Evolutionary conservation across 495 filamentous ascomycete species (phyloP).

Genomic region (Aspergillus coremiiformis): DNA sequence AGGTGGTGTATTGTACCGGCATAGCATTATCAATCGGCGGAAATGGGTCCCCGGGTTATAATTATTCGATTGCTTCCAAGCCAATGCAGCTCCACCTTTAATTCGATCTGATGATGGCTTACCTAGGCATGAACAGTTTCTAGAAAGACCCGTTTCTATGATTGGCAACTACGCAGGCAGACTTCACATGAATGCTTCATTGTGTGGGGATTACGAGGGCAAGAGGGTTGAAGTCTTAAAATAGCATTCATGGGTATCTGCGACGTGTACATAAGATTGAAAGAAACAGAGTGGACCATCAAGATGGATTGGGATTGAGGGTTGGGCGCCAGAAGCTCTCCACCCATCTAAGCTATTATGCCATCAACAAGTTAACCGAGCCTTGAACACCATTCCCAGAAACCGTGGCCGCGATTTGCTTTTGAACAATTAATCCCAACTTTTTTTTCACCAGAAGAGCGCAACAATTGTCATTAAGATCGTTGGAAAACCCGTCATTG

Average conservation of each 20-base stretch:
- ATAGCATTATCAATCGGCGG: neutral
- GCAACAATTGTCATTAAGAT: slow-evolving; percentile 14
- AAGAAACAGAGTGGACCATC: slow-evolving; percentile 14
- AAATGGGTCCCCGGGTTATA: neutral
- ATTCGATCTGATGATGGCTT: too few species aligned
- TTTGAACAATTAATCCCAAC: slow-evolving; percentile 14
- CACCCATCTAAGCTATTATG: slow-evolving; percentile 36
- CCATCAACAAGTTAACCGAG: slow-evolving; percentile 26
- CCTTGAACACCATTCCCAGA: neutral
- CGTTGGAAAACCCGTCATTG: slow-evolving; percentile 8
- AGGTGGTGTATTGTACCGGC: slow-evolving; percentile 1
- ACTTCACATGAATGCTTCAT: slow-evolving; percentile 23
- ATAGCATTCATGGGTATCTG: slow-evolving; percentile 47
- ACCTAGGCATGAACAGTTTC: too few species aligned
- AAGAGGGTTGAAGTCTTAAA: slow-evolving; percentile 25
- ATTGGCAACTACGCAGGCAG: slow-evolving; percentile 7
- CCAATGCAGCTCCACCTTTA: neutral
- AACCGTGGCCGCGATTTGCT: neutral
- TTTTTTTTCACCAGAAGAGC: slow-evolving; percentile 14
- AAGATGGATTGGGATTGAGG: slow-evolving; percentile 20
- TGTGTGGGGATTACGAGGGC: neutral
- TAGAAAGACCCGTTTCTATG: too few species aligned
- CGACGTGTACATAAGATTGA: slow-evolving; percentile 35
- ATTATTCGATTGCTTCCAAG: neutral
- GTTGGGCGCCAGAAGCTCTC: slow-evolving; percentile 17